Conservation (phyloP, 1,284 basidiomycete genomes). For the Apiotrichum brassicae region DNA sequence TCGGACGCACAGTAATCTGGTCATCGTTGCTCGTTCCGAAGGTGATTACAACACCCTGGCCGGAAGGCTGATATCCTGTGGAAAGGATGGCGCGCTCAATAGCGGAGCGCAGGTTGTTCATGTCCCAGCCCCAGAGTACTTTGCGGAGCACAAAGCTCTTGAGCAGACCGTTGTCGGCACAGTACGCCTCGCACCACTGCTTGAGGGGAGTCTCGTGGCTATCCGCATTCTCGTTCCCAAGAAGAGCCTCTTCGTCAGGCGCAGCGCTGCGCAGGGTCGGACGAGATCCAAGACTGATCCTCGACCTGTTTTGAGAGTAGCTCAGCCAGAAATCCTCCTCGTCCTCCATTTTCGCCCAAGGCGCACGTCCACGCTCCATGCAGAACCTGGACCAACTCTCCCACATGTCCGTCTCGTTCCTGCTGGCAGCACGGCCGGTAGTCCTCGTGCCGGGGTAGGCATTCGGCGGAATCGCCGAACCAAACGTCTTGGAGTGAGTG, state of each 20-base stretch:
- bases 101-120: conserved; percentile 46
- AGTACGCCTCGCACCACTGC: conserved; percentile 66
- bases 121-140: conserved; percentile 65
- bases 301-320: neutral
- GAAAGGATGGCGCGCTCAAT: conserved; percentile 53
- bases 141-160: conserved; percentile 63
- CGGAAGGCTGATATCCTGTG: conserved; percentile 54
- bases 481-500: conserved; percentile 1
- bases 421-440: neutral
- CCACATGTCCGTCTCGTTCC: conserved; percentile 1
- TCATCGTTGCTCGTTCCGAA: conserved; percentile 48
- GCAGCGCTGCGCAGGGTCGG: neutral
- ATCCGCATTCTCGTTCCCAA: neutral
- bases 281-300: neutral
- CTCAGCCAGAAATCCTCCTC: conserved; percentile 11
- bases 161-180: conserved; percentile 55
- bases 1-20: conserved; percentile 55
- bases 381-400: conserved; percentile 2
- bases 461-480: neutral
- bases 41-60: conserved; percentile 35
- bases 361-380: conserved; percentile 5
- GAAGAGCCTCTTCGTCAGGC: conserved; percentile 15
- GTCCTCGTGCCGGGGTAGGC: neutral
- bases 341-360: conserved; percentile 7
- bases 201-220: conserved; percentile 40